These are phyloP conservation scores for Trametes sanguinea DNA, from an alignment of 768 basidiomycete species.

Conservation along the genomic window DNA sequence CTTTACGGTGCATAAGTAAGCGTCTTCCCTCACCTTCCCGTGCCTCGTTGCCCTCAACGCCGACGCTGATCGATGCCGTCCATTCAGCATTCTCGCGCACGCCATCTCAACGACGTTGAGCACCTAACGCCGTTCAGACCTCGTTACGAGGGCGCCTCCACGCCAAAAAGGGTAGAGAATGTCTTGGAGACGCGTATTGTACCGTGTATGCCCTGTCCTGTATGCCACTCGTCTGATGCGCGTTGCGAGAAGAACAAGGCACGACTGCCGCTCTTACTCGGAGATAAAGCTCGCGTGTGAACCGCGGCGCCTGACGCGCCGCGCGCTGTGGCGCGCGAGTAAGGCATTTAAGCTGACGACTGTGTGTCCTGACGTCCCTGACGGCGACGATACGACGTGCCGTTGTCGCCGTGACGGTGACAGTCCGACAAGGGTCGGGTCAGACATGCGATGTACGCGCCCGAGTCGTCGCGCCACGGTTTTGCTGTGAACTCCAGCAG, in stretches of 20 bases:
- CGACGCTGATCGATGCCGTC: constrained; percentile 12
- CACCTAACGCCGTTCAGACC: constrained; percentile 24
- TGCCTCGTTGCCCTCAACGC: constrained; percentile 6
- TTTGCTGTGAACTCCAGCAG: no score
- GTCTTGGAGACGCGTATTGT: neutral
- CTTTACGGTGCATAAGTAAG: constrained; percentile 64
- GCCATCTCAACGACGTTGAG: constrained; percentile 50
- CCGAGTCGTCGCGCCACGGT: neutral
- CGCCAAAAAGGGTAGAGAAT: neutral
- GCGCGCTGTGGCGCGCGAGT: neutral
- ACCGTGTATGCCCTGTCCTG: neutral
- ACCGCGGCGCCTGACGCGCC: neutral
- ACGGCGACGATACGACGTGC: neutral
- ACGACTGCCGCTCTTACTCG: constrained; percentile 2
- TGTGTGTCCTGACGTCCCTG: neutral
- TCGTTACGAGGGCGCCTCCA: neutral
- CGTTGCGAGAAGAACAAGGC: constrained; percentile 8
- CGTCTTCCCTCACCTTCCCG: constrained; percentile 11
- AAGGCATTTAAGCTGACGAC: neutral
- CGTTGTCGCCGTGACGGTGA: neutral
- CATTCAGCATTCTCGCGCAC: constrained; percentile 50
- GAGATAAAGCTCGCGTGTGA: constrained; percentile 13
- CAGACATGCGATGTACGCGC: neutral
- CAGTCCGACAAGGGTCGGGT: constrained; percentile 6
- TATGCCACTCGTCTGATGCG: constrained; percentile 7